These are phyloP conservation scores for Epichloe typhina DNA, from an alignment of 2,329 filamentous ascomycete species.

Conservation along the genomic window DNA sequence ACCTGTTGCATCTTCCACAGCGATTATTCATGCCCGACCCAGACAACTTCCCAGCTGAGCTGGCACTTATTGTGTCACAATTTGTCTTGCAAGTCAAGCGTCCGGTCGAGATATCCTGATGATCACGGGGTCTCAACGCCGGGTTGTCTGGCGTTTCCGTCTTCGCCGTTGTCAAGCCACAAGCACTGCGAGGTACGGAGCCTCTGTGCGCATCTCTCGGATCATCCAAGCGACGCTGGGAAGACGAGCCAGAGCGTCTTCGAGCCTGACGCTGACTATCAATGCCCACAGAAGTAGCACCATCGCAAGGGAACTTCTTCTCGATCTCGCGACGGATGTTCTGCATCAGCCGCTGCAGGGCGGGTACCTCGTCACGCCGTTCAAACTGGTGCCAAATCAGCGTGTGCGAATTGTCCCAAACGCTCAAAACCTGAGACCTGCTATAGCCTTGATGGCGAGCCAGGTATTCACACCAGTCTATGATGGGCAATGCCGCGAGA, in stretches of 20 bases:
- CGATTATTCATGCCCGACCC: neutral
- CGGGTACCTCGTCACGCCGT: neutral
- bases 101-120: neutral
- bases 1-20: neutral
- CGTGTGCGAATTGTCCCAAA: neutral
- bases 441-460: neutral
- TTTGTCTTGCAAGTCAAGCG: neutral
- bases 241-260: neutral
- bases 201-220: neutral
- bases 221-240: neutral
- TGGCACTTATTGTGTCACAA: neutral
- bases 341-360: neutral
- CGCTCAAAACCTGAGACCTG: neutral
- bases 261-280: neutral
- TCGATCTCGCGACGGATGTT: neutral
- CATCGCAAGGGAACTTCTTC: neutral
- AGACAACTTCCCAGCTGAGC: neutral
- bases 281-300: neutral
- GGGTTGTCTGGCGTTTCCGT: no score
- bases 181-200: neutral
- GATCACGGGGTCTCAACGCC: neutral
- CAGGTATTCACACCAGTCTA: constrained; percentile 1
- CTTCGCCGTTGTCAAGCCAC: neutral
- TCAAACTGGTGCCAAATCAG: neutral
- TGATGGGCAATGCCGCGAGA: neutral